Evolutionary conservation across 768 basidiomycete genomes (phyloP).

Genomic region (Boletus subcaerulescens): DNA sequence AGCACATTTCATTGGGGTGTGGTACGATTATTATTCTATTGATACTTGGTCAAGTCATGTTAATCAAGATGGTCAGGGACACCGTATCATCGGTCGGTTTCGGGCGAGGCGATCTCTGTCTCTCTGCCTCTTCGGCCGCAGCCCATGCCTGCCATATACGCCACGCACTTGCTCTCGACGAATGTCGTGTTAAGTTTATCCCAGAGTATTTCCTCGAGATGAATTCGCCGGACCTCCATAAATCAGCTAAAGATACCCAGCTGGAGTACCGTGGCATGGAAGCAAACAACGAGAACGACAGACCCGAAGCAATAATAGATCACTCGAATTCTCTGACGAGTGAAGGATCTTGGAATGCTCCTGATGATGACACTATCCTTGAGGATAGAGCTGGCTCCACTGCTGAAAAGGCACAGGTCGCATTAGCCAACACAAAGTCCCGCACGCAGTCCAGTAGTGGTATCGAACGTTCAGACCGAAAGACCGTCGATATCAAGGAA

Average conservation of each 20-base stretch:
- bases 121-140: conserved; percentile 59
- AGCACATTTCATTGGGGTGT: conserved; percentile 53
- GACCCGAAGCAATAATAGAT: neutral
- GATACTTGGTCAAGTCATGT: neutral
- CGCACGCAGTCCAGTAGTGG: neutral
- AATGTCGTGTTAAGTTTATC: conserved; percentile 59
- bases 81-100: conserved; percentile 64
- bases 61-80: conserved; percentile 42
- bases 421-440: neutral
- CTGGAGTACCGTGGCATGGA: neutral
- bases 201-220: conserved; percentile 36
- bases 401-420: neutral
- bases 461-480: neutral
- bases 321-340: neutral
- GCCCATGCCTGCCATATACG: conserved; percentile 56
- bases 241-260: neutral
- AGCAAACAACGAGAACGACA: neutral
- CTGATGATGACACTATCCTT: neutral
- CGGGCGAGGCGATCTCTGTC: conserved; percentile 34
- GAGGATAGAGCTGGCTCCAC: neutral
- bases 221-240: conserved; percentile 15
- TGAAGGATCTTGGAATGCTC: neutral
- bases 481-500: neutral
- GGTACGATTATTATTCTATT: conserved; percentile 31
- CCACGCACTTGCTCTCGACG: conserved; percentile 65